Percentiles rank a stretch among this genome's conserved stretches.
phyloP scores from a whole-genome alignment of 2,329 filamentous ascomycete genomes.

The Tetracladium maxilliforme region DNA sequence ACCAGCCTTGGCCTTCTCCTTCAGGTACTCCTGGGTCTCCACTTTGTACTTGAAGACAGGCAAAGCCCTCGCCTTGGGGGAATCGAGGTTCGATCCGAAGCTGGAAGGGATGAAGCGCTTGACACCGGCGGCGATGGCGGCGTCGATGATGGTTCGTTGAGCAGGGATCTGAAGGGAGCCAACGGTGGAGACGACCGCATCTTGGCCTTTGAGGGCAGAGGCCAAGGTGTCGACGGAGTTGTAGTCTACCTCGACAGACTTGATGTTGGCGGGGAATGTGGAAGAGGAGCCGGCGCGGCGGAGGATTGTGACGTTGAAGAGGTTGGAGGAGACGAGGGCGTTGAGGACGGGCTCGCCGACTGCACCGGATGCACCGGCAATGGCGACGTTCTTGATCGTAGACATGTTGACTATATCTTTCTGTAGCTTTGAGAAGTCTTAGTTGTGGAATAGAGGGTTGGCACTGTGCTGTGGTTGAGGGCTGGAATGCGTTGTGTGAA shows the following conservation, averaged over 20 bases:
- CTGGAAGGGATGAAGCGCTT: conserved; percentile 48
- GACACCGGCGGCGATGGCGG: conserved; percentile 40
- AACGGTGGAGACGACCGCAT: conserved; percentile 40
- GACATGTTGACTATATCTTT: too few relatives aligned
- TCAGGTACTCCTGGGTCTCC: conserved; percentile 21
- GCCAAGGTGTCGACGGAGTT: conserved; percentile 23
- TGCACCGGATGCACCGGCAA: conserved; percentile 7
- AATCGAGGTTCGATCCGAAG: conserved; percentile 27
- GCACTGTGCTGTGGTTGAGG: too few relatives aligned
- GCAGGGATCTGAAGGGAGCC: conserved; percentile 13
- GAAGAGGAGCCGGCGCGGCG: conserved; percentile 23
- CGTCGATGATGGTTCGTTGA: conserved; percentile 38
- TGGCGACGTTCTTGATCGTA: conserved; percentile 3
- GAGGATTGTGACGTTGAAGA: conserved; percentile 32
- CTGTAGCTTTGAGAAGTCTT: too few relatives aligned
- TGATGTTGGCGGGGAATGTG: conserved; percentile 16
- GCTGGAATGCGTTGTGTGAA: too few relatives aligned
- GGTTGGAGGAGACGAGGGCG: conserved; percentile 8
- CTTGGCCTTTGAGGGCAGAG: conserved; percentile 35
- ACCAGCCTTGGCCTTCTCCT: conserved; percentile 21
- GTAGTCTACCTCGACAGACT: conserved; percentile 28
- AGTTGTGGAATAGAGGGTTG: too few relatives aligned
- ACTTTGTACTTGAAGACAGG: conserved; percentile 37
- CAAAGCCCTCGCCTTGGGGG: conserved; percentile 21
- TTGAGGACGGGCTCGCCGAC: conserved; percentile 10